Conservation (phyloP, 2,329 filamentous ascomycete genomes). For the Trichoderma breve region DNA sequence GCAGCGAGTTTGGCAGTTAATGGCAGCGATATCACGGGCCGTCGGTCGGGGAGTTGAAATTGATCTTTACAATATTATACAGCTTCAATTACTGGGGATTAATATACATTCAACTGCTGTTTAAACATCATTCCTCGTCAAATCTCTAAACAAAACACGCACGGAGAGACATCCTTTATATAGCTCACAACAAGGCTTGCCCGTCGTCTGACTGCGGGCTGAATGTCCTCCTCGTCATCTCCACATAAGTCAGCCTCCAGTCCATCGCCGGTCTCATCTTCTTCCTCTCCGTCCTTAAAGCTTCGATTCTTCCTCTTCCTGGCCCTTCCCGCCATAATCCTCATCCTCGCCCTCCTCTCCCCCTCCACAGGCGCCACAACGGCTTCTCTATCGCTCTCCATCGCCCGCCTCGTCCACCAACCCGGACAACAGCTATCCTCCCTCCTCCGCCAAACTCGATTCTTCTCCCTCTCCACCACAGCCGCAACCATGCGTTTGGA, state of each 20-base stretch:
- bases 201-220: not conserved
- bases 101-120: not conserved
- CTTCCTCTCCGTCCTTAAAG: not conserved
- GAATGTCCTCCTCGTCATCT: constrained; percentile 12
- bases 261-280: not conserved
- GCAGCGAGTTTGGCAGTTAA: not conserved
- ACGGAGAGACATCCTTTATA: not conserved
- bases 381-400: constrained; percentile 17
- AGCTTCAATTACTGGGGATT: no score
- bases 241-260: constrained; percentile 13
- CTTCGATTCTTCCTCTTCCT: not conserved
- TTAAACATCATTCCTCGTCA: no score
- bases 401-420: constrained; percentile 30
- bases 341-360: constrained; percentile 31
- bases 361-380: constrained; percentile 18
- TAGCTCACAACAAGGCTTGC: not conserved
- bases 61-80: no score
- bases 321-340: constrained; percentile 25
- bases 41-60: not conserved
- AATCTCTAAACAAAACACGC: not conserved
- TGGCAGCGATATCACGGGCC: not conserved
- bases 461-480: constrained; percentile 24
- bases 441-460: constrained; percentile 25
- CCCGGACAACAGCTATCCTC: constrained; percentile 16
- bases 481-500: constrained; percentile 27